These are phyloP conservation scores for Tephrocybe sp. DNA, from an alignment of 768 basidiomycete genomes.

Conservation along the genomic window DNA sequence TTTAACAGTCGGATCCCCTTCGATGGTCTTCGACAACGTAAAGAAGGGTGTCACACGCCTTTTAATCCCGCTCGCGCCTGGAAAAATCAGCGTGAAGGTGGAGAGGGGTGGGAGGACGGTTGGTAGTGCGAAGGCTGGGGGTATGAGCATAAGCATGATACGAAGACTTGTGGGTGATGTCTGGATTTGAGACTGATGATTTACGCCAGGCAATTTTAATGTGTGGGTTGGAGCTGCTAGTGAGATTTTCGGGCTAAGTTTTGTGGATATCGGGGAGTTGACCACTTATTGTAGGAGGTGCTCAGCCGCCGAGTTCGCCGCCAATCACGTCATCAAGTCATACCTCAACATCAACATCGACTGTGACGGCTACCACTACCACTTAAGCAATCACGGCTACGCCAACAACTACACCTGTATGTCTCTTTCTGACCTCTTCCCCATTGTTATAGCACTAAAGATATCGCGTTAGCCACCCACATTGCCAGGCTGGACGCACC, in stretches of 20 bases:
- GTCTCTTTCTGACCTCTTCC: conserved; percentile 8
- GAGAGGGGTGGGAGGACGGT: conserved; percentile 48
- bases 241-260: too few species aligned
- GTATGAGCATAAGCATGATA: conserved; percentile 38
- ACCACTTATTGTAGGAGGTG: background rate
- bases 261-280: background rate
- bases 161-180: conserved; percentile 31
- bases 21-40: conserved; percentile 39
- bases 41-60: conserved; percentile 61
- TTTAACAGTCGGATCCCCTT: conserved; percentile 42
- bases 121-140: conserved; percentile 47
- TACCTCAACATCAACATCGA: background rate
- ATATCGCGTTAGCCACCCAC: background rate
- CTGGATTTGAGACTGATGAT: conserved; percentile 8
- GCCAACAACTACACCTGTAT: conserved; percentile 9
- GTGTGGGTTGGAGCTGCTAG: conserved; percentile 54
- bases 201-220: conserved; percentile 57
- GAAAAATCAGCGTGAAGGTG: conserved; percentile 58
- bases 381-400: background rate
- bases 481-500: conserved; percentile 23
- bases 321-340: background rate
- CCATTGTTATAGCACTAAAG: background rate
- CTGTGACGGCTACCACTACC: conserved; percentile 6
- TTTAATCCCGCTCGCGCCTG: conserved; percentile 53
- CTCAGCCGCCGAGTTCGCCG: conserved; percentile 1